Evolutionary conservation across 768 basidiomycete genomes (phyloP), one percentile per base, ranked within the genome.

Genomic region (Tylopilus sp.): DNA sequence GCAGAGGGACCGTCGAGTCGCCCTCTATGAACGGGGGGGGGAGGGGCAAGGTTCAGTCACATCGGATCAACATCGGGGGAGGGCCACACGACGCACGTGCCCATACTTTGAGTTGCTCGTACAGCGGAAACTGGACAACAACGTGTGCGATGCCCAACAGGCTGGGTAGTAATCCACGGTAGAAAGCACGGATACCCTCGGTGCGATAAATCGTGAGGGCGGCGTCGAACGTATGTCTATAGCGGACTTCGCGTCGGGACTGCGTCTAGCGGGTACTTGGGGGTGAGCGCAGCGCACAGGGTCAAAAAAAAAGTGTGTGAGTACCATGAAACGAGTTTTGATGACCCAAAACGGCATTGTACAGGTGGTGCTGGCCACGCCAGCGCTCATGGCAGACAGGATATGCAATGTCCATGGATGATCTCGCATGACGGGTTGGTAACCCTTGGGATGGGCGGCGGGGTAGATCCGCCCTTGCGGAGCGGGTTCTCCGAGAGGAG

Each of bases 271-370:
- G 38, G n/a, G 45, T 44, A n/a, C n/a, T n/a, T n/a, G 22, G 39
- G 46, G 20, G 49, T 58, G 60, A 48, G 57, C 31, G 54, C 40
- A 30, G 47, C 50, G 48, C 33, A 15, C 42, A 44, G 40, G 4
- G n/a, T n/a, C n/a, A n/a, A n/a, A 28, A 8, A 31, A 18, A 47
- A 20, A 28, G 47, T n/a, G 47, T n/a, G 41, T 35, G 51, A 75
- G 57, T 57, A 95, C 95, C 97, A 98, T 98, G 73, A 98, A 98
- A 25, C 97, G 84, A 21, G 95, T 98, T 75, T 98, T 98, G 69
- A 99, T 94, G 38, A 99, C 93, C 97, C 97, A 99, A 7, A 99
- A 70, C 0, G 97, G 97, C 71, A 92, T 98, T 22, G 97, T 98
- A 62, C 86, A 86, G 47, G 92, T 82, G 6, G 97, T 97, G 63